Percentiles rank a stretch among this genome's conserved stretches.
These are phyloP conservation scores for Cucurbita ficifolia DNA, from an alignment of 306 rosid species.

Conservation along the genomic window DNA sequence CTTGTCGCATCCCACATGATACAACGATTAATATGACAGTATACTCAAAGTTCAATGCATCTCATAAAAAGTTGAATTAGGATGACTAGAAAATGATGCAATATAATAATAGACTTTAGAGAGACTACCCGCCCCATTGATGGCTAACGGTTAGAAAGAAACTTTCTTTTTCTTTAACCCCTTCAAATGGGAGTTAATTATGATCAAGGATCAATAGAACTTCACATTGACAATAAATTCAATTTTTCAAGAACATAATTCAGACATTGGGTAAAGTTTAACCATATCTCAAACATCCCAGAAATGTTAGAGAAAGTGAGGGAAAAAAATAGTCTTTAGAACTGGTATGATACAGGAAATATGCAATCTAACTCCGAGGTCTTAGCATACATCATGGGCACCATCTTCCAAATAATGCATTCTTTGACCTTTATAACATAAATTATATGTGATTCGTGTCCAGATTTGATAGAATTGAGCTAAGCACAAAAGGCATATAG, in stretches of 20 bases:
- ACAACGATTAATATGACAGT: not conserved
- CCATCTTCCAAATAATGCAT: not conserved
- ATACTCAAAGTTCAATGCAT: not conserved
- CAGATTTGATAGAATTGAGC: not conserved
- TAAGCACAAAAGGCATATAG: not conserved
- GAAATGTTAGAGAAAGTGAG: not conserved
- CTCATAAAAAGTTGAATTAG: not conserved
- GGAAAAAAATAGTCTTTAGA: not conserved
- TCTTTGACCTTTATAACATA: not conserved
- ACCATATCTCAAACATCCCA: not conserved
- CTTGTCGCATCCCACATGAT: not conserved
- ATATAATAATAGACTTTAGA: not conserved
- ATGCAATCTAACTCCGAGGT: not conserved
- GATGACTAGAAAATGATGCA: not conserved
- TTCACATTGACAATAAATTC: not conserved
- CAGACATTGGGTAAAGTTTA: not conserved
- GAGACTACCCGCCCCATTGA: not conserved
- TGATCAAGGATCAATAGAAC: not conserved
- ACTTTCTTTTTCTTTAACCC: not conserved
- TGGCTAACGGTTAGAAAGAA: not conserved
- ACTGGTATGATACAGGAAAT: not conserved
- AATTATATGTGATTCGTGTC: not conserved
- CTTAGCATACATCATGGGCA: not conserved
- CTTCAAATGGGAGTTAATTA: not conserved
- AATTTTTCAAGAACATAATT: not conserved